These are phyloP conservation scores for Phytopythium vexans DNA, from an alignment of 352 stramenopile species.

Conservation along the genomic window DNA sequence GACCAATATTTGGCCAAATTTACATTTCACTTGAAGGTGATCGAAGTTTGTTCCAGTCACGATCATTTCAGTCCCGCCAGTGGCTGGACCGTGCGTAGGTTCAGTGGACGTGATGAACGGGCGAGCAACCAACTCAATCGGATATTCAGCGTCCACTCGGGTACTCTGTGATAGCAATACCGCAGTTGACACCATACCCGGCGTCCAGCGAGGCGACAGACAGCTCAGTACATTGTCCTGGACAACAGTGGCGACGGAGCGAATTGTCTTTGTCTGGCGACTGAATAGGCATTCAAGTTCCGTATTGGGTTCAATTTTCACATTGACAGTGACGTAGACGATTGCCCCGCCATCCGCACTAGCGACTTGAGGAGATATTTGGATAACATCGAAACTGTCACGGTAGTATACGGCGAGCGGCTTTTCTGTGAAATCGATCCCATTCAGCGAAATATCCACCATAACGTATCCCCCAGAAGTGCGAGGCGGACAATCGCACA, in stretches of 20 bases:
- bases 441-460: slow-evolving; percentile 46
- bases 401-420: slow-evolving; percentile 27
- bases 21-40: slow-evolving; percentile 12
- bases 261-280: slow-evolving; percentile 6
- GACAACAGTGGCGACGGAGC: slow-evolving; percentile 19
- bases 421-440: slow-evolving; percentile 36
- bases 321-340: slow-evolving; percentile 18
- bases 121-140: slow-evolving; percentile 18
- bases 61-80: slow-evolving; percentile 22
- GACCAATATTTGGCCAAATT: slow-evolving; percentile 20
- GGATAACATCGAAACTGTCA: slow-evolving; percentile 19
- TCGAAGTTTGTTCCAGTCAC: slow-evolving; percentile 18
- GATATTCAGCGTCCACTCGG: slow-evolving; percentile 11
- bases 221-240: slow-evolving; percentile 19
- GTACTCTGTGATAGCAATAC: slow-evolving; percentile 20
- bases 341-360: slow-evolving; percentile 21
- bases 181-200: slow-evolving; percentile 19
- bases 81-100: slow-evolving; percentile 19
- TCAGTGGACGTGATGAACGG: slow-evolving; percentile 17
- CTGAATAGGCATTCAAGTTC: slow-evolving; percentile 39
- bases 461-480: slow-evolving; percentile 18
- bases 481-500: slow-evolving; percentile 21
- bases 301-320: slow-evolving; percentile 6
- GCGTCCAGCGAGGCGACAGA: slow-evolving; percentile 22
- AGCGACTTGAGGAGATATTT: slow-evolving; percentile 19